Evolutionary conservation across 164 flowering plant species (phyloP), one percentile per base, ranked within the genome.

Genomic region (Nelumbo lutea): DNA sequence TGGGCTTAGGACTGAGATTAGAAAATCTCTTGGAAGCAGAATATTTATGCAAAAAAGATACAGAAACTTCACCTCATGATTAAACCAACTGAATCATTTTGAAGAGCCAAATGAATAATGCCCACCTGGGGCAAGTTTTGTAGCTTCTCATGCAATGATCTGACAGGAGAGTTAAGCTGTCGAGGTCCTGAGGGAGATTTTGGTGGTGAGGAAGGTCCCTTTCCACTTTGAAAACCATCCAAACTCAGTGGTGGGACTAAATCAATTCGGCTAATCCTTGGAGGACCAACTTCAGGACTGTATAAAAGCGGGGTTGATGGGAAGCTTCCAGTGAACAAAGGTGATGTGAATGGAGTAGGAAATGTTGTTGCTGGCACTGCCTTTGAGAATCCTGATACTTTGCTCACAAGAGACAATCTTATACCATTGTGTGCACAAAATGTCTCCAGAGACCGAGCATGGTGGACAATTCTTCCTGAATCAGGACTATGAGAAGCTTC

Each of bases 71-170:
- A 93, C 99, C 99, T 90, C 73, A 96, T 74, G 69, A 96, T 83
- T 65, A 89, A 85, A 68, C 99, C 99, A 59, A 63, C 43, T 47
- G 85, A 78, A 78, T 96, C 99, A 83, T 87, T 96, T 76, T 93
- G 96, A 71, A 96, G 94, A 51, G 96, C 90, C 78, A 96, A 78
- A 81, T 96, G 99, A 47, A 93, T 68, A 61, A 96, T 71, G 59
- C 99, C 99, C 67, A 90, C 96, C n/a, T 93, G 98, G 1, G 96
- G 95, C 39, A 87, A 80, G 79, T 83, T 90, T 83, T 88, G 93
- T 59, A 96, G 78, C 78, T 89, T 96, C 72, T 89, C 95, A 74
- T 85, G 86, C 84, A 96, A 77, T 68, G 90, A 83, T 47, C 75
- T 83, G 44, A 81, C 89, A 66, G 86, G 97, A 53, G 82, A 70